A percentile compares a stretch with the other conserved stretches of the same genome.
Evolutionary conservation across 352 stramenopile genomes (phyloP).

Genomic region (Globisporangium sylvaticum): DNA sequence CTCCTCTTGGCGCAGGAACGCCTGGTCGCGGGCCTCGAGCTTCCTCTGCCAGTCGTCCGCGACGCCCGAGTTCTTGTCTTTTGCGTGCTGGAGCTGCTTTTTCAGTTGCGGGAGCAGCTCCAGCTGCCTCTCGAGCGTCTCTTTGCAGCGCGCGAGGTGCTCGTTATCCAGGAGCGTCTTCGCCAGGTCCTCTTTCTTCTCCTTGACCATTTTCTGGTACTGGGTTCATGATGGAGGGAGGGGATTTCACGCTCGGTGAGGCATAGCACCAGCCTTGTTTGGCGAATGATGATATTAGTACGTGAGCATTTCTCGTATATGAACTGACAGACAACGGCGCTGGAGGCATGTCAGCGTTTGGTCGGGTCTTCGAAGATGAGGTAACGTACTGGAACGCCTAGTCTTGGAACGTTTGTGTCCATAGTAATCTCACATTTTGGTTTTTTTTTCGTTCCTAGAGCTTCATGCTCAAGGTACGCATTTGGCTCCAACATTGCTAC

Average conservation of each 20-base stretch:
- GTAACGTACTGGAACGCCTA: slow-evolving; percentile 16
- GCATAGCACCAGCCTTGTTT: neutral
- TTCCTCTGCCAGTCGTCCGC: slow-evolving; percentile 31
- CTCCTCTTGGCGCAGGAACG: slow-evolving; percentile 50
- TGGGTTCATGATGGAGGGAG: slow-evolving; percentile 98
- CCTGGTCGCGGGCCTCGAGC: slow-evolving; percentile 40
- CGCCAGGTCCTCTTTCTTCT: slow-evolving; percentile 52
- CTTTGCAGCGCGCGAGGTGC: slow-evolving; percentile 24
- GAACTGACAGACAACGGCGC: slow-evolving; percentile 75
- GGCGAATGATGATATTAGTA: too few relatives aligned
- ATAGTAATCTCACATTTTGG: neutral
- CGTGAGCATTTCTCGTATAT: too few relatives aligned
- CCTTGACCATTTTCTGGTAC: slow-evolving; percentile 52
- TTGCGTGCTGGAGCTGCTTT: slow-evolving; percentile 41
- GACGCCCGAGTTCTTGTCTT: slow-evolving; percentile 36
- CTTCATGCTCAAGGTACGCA: slow-evolving; percentile 69
- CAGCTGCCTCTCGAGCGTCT: slow-evolving; percentile 32
- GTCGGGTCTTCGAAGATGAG: slow-evolving; percentile 96
- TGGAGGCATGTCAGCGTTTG: slow-evolving; percentile 93
- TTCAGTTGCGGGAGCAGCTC: slow-evolving; percentile 51
- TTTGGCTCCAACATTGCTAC: neutral
- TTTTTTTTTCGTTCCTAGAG: slow-evolving; percentile 51
- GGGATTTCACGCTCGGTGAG: slow-evolving; percentile 88
- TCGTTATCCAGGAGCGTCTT: slow-evolving; percentile 49
- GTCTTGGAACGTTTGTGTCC: neutral